Percentiles rank a stretch among this genome's conserved stretches.
Evolutionary conservation across 768 basidiomycete genomes (phyloP).

Genomic region (Tylopilus vinaceipallidus): DNA sequence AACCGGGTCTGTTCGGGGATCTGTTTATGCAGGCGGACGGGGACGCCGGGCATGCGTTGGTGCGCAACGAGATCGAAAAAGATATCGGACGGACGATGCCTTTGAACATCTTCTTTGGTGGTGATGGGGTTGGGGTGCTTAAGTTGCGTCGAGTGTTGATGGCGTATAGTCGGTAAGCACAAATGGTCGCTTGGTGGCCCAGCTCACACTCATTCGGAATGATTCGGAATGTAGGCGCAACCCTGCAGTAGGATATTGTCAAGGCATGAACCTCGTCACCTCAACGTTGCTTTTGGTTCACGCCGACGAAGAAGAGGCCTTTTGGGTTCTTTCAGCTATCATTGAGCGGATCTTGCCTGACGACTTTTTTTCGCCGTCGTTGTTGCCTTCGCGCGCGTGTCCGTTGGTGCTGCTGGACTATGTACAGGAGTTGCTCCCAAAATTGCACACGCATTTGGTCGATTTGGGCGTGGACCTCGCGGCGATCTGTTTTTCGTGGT

Average conservation of each 20-base stretch:
- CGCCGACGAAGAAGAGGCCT: slow-evolving; percentile 95
- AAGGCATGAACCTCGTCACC: slow-evolving; percentile 94
- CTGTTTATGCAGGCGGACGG: slow-evolving; percentile 56
- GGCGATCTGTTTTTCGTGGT: slow-evolving; percentile 98
- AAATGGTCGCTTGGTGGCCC: not conserved
- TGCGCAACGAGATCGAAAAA: slow-evolving; percentile 88
- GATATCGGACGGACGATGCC: slow-evolving; percentile 93
- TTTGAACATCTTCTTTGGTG: slow-evolving; percentile 93
- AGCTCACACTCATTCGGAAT: slow-evolving; percentile 5
- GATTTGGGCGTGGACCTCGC: slow-evolving; percentile 86
- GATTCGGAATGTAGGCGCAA: slow-evolving; percentile 62
- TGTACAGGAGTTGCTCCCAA: slow-evolving; percentile 74
- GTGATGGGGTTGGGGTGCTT: slow-evolving; percentile 90
- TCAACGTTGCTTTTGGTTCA: slow-evolving; percentile 92
- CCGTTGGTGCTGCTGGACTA: slow-evolving; percentile 89
- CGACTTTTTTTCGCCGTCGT: slow-evolving; percentile 90
- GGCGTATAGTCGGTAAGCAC: slow-evolving; percentile 84
- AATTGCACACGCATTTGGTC: slow-evolving; percentile 70
- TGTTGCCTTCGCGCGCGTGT: slow-evolving; percentile 92
- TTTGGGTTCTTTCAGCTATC: slow-evolving; percentile 90
- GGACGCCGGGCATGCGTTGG: slow-evolving; percentile 44
- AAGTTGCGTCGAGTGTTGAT: slow-evolving; percentile 88
- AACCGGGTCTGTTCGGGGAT: slow-evolving; percentile 89
- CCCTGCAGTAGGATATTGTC: slow-evolving; percentile 89
- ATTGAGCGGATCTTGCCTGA: slow-evolving; percentile 87